A percentile compares a stretch with the other conserved stretches of the same genome.
Evolutionary conservation across 306 rosid species (phyloP).

Genomic region (Pyrus bretschneideri): DNA sequence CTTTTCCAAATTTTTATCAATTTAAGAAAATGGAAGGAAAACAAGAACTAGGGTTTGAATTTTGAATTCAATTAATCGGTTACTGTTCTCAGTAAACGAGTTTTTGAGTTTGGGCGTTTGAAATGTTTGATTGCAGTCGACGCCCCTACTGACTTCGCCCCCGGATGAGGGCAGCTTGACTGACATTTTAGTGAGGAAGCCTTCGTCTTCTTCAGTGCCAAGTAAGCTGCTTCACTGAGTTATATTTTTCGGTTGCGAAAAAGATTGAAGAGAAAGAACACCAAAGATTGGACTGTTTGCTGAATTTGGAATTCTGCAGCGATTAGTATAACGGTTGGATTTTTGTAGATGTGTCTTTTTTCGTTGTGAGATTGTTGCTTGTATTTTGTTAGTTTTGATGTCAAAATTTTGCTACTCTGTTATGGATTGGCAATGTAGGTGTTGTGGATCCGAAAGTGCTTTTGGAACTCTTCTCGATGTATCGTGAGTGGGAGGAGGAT

Average conservation of each 20-base stretch:
- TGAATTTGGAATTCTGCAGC: not conserved
- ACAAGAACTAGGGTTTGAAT: not conserved
- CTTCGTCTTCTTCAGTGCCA: constrained; percentile 58
- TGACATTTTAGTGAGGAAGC: constrained; percentile 81
- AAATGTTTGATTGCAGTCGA: constrained; percentile 41
- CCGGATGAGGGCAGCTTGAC: constrained; percentile 73
- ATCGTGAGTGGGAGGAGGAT: constrained; percentile 73
- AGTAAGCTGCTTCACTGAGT: constrained; percentile 22
- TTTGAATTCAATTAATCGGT: not conserved
- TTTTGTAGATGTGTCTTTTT: not conserved
- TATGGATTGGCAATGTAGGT: constrained; percentile 33
- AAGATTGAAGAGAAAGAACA: not conserved
- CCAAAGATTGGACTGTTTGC: not conserved
- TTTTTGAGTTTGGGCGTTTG: constrained; percentile 4
- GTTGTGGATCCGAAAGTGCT: constrained; percentile 73
- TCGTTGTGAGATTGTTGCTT: not conserved
- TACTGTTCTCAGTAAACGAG: not conserved
- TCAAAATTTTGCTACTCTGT: constrained; percentile 1
- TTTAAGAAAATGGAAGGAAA: not conserved
- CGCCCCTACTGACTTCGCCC: constrained; percentile 72
- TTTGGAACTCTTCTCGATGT: constrained; percentile 77
- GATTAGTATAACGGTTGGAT: not conserved
- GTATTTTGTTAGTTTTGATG: not conserved
- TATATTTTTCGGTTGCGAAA: not conserved
- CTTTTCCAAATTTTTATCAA: not conserved